phyloP scores from a whole-genome alignment of 1,284 basidiomycete species.

The Leucoagaricus sp. region DNA sequence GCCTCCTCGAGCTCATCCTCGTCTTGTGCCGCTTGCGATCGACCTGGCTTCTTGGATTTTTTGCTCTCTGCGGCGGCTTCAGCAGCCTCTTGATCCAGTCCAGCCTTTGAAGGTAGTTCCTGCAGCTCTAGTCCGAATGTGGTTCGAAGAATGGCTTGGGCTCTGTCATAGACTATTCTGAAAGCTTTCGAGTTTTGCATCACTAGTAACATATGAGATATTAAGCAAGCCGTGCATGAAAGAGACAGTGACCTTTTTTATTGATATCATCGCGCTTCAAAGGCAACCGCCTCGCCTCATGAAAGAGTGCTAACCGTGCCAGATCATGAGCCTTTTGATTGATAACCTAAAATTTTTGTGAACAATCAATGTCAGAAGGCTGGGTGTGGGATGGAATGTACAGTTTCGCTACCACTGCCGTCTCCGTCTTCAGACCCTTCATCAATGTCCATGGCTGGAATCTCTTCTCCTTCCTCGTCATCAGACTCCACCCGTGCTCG shows the following conservation, averaged over 20 bases:
- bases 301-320: conserved; percentile 73
- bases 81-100: conserved; percentile 47
- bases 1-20: conserved; percentile 49
- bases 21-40: conserved; percentile 18
- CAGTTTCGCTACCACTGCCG: conserved; percentile 27
- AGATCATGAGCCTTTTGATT: conserved; percentile 63
- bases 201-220: conserved; percentile 40
- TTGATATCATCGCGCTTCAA: conserved; percentile 74
- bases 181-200: conserved; percentile 58
- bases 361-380: not conserved
- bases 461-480: conserved; percentile 31
- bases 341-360: conserved; percentile 44
- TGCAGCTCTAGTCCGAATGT: conserved; percentile 77
- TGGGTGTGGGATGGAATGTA: conserved; percentile 18
- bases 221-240: not conserved
- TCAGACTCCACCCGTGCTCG: conserved; percentile 8
- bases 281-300: conserved; percentile 60
- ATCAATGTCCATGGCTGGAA: conserved; percentile 31
- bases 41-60: conserved; percentile 7
- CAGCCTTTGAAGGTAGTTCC: conserved; percentile 67
- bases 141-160: conserved; percentile 57
- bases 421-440: conserved; percentile 35
- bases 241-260: conserved; percentile 61
- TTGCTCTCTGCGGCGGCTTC: conserved; percentile 13
- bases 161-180: conserved; percentile 53